phyloP scores from a whole-genome alignment of 352 stramenopile genomes.

The Pythium utonaiense region DNA sequence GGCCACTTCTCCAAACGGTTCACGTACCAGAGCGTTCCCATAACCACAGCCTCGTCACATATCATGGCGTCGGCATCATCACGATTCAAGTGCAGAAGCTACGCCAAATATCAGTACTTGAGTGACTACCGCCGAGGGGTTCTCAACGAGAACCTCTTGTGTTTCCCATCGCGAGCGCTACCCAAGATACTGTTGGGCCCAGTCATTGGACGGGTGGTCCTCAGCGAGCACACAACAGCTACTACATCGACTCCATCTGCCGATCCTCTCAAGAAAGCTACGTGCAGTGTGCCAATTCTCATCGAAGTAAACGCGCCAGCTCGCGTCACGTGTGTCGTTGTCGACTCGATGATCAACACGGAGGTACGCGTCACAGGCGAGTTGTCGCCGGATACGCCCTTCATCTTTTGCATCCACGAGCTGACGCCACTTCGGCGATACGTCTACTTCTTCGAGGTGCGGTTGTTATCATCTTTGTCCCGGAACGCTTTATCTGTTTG shows the following conservation, averaged over 20 bases:
- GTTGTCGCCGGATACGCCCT: slow-evolving; percentile 30
- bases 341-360: slow-evolving; percentile 56
- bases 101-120: slow-evolving; percentile 44
- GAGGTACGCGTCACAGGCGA: slow-evolving; percentile 35
- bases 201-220: slow-evolving; percentile 50
- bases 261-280: not conserved
- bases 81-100: slow-evolving; percentile 12
- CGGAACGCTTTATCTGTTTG: not conserved
- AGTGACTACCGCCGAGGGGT: slow-evolving; percentile 51
- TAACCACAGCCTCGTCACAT: not conserved
- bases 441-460: slow-evolving; percentile 62
- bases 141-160: slow-evolving; percentile 47
- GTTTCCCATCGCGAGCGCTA: slow-evolving; percentile 41
- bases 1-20: slow-evolving; percentile 75
- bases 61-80: not conserved
- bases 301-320: slow-evolving; percentile 59
- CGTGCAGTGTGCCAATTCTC: slow-evolving; percentile 46
- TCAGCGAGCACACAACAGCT: slow-evolving; percentile 7
- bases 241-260: not conserved
- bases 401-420: slow-evolving; percentile 43
- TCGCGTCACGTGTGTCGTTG: slow-evolving; percentile 52
- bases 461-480: not conserved
- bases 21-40: slow-evolving; percentile 41
- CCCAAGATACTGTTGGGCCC: slow-evolving; percentile 48
- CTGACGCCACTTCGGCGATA: slow-evolving; percentile 58